Evolutionary conservation across 2,329 filamentous ascomycete genomes (phyloP), one percentile per base, ranked within the genome.

Genomic region (Aureobasidium sp.): DNA sequence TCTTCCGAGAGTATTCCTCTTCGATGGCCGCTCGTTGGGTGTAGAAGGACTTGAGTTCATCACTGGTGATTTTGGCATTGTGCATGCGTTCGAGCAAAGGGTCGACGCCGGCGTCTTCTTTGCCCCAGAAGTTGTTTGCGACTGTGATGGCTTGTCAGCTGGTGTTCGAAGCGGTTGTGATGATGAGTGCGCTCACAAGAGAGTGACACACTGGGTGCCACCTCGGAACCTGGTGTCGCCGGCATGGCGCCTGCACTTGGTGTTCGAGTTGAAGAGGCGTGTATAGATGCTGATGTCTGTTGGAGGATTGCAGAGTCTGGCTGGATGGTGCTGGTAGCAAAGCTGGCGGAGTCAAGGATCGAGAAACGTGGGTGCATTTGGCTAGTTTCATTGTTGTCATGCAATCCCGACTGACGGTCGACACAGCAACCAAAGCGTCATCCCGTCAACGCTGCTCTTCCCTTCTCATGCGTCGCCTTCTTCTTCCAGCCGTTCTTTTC

Each of bases 101-200:
- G 40, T 79, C 79, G 65, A 98, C 90, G 67, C 93, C 94, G 48
- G 91, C 93, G 77, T 98, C 93, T 69, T 97, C 91, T 77, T 95
- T 97, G 59, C 93, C 93, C 93, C 93, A 98, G 71, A 98, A 98
- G 70, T 98, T 98, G 75, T 98, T 98, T 64, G 93, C 91, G 74
- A 98, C 90, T 90, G 60, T 54, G 14, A 1, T 1, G n/a, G 11
- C 8, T 14, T 38, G 61, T 74, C 55, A 73, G 71, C 58, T 51
- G n/a, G 12, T 19, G 6, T 45, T 8, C 27, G 19, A 16, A n/a
- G n/a, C 25, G 17, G 1, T 8, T 21, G 7, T 17, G 2, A 4
- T 27, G 10, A 5, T 22, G n/a, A 27, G 4, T 11, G 6, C 5
- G 17, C 62, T 19, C 62, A 68, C 65, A 69, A 41, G 66, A 68